These are phyloP conservation scores for Saccharomyces hybrid DNA, from an alignment of 1,139 yeast genomes.

Conservation along the genomic window DNA sequence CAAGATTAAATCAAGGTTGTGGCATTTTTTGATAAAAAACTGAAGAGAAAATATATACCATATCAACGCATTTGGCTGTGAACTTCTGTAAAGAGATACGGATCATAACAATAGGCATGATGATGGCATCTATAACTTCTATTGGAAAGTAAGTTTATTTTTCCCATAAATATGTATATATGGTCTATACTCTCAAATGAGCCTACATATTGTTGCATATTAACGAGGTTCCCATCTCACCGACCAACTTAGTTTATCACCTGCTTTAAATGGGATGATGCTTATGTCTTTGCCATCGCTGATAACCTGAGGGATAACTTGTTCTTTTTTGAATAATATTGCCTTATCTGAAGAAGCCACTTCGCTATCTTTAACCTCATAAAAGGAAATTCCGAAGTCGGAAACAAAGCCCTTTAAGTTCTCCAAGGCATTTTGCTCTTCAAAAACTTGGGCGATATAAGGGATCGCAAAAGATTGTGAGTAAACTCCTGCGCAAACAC, in stretches of 20 bases:
- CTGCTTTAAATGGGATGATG: constrained; percentile 89
- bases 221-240: constrained; percentile 53
- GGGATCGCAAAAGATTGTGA: constrained; percentile 80
- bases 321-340: constrained; percentile 43
- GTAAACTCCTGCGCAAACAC: constrained; percentile 95
- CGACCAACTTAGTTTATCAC: constrained; percentile 65
- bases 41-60: not conserved
- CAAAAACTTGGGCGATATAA: constrained; percentile 84
- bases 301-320: constrained; percentile 53
- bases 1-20: constrained; percentile 6
- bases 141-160: not conserved
- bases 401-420: constrained; percentile 67
- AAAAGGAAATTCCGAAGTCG: constrained; percentile 64
- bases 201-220: not conserved
- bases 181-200: not conserved
- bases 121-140: not conserved
- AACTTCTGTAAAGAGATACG: not conserved
- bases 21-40: not conserved
- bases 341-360: constrained; percentile 41
- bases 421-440: constrained; percentile 51
- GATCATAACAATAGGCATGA: not conserved
- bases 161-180: not conserved
- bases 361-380: constrained; percentile 43
- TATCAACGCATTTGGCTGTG: not conserved
- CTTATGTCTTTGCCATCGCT: constrained; percentile 37